Conservation (phyloP, 768 basidiomycete species). For the Naganishia friedmannii region DNA sequence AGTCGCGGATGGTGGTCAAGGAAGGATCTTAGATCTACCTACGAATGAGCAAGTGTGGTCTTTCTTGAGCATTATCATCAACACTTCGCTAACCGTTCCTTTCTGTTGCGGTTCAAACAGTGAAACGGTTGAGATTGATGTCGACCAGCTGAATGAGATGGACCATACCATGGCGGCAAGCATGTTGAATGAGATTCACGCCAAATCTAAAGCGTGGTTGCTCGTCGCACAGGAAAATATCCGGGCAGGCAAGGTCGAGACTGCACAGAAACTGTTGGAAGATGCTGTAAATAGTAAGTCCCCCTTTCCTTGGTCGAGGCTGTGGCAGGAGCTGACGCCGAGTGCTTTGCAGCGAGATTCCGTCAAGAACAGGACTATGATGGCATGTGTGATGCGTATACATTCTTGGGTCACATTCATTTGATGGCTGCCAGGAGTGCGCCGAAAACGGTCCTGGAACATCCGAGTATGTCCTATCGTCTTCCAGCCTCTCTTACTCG, state of each 20-base stretch:
- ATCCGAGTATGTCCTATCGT: conserved; percentile 64
- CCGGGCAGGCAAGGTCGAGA: conserved; percentile 69
- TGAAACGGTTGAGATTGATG: conserved; percentile 83
- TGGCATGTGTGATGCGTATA: conserved; percentile 67
- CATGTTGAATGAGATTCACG: conserved; percentile 57
- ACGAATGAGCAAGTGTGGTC: conserved; percentile 4
- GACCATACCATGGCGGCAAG: conserved; percentile 58
- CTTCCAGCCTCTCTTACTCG: not conserved
- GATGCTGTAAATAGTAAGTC: conserved; percentile 56
- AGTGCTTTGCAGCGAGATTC: conserved; percentile 53
- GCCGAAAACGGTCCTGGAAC: conserved; percentile 70
- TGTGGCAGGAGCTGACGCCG: conserved; percentile 33
- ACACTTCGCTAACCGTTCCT: not conserved
- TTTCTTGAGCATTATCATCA: not conserved
- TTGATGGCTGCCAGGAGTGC: conserved; percentile 75
- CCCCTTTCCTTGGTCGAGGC: not conserved
- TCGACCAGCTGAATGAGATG: conserved; percentile 75
- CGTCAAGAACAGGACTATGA: conserved; percentile 50
- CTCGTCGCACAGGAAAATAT: conserved; percentile 79
- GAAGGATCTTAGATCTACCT: conserved; percentile 29
- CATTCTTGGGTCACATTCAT: conserved; percentile 79
- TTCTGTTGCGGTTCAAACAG: not conserved
- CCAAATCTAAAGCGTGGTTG: conserved; percentile 50
- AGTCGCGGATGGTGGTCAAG: not conserved
- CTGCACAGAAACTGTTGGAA: conserved; percentile 71